A percentile compares a stretch with the other conserved stretches of the same genome.
These are phyloP conservation scores for Trifolium dubium DNA, from an alignment of 306 rosid species.

Conservation along the genomic window DNA sequence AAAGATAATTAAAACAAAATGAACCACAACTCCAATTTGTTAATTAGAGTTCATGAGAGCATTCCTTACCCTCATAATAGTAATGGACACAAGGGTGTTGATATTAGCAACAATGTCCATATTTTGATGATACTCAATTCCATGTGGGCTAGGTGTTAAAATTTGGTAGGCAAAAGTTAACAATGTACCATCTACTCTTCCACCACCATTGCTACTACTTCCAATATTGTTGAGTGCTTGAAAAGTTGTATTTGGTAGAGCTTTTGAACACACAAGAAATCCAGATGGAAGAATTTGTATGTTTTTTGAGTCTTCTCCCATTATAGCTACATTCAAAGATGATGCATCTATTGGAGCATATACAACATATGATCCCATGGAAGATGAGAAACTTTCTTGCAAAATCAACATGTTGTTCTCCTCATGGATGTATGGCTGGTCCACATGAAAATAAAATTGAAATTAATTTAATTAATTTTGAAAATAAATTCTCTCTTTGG, in stretches of 20 bases:
- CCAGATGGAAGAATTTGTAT: conserved; percentile 81
- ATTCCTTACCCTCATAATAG: background rate
- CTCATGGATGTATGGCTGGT: conserved; percentile 56
- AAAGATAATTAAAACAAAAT: background rate
- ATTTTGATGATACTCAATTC: background rate
- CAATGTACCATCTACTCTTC: conserved; percentile 45
- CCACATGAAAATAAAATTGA: conserved; percentile 7
- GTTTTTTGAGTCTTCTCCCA: conserved; percentile 45
- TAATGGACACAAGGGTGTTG: conserved; percentile 19
- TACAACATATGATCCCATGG: conserved; percentile 51
- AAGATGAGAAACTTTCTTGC: conserved; percentile 67
- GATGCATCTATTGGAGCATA: conserved; percentile 61
- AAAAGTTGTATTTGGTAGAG: background rate
- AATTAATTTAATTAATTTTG: background rate
- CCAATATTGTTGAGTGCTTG: background rate
- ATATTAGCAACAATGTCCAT: conserved; percentile 3
- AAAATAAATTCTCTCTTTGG: background rate
- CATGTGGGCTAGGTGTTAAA: conserved; percentile 31
- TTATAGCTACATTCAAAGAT: conserved; percentile 30
- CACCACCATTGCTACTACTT: background rate
- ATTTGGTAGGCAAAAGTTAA: conserved; percentile 70
- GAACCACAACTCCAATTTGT: background rate
- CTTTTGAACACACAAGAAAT: conserved; percentile 43
- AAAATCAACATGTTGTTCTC: conserved; percentile 55
- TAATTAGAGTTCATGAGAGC: conserved; percentile 14